Conservation (phyloP, 148 eudicot species). For the Drosera capensis region DNA sequence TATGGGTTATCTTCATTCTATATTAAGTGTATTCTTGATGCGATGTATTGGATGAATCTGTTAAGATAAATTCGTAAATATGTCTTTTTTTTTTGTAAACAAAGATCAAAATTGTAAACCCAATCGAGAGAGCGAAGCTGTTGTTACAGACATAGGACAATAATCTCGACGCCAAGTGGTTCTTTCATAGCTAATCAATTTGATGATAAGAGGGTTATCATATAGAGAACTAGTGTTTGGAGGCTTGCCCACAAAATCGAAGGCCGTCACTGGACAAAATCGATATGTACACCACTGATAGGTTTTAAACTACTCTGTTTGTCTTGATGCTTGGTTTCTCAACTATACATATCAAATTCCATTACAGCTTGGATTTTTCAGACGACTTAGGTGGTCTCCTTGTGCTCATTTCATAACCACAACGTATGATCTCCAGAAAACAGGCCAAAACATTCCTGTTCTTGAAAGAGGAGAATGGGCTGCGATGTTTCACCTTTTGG, state of each 20-base stretch:
- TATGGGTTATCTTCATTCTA: too few relatives aligned
- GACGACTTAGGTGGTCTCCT: slow-evolving; percentile 93
- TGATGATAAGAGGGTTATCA: slow-evolving; percentile 85
- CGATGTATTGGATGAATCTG: too few relatives aligned
- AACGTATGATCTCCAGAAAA: slow-evolving; percentile 89
- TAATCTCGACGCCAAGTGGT: slow-evolving; percentile 94
- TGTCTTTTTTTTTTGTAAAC: too few relatives aligned
- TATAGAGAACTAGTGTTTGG: slow-evolving; percentile 92
- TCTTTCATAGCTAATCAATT: slow-evolving; percentile 86
- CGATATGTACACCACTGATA: slow-evolving; percentile 28
- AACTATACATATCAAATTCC: slow-evolving; percentile 5
- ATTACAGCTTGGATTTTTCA: slow-evolving; percentile 84
- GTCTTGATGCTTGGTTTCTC: slow-evolving; percentile 8
- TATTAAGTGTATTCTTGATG: too few relatives aligned
- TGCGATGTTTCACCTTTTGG: slow-evolving; percentile 84
- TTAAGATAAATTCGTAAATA: too few relatives aligned
- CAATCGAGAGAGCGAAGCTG: too few relatives aligned
- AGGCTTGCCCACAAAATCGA: slow-evolving; percentile 84
- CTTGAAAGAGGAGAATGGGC: slow-evolving; percentile 92
- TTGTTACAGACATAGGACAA: too few relatives aligned
- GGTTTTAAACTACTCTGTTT: background rate
- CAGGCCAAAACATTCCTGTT: slow-evolving; percentile 86
- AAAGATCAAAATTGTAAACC: too few relatives aligned
- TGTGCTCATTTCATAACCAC: slow-evolving; percentile 92
- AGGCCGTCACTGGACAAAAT: slow-evolving; percentile 95